Evolutionary conservation across 2,329 filamentous ascomycete genomes (phyloP).

Genomic region (Colletotrichum sublineola): DNA sequence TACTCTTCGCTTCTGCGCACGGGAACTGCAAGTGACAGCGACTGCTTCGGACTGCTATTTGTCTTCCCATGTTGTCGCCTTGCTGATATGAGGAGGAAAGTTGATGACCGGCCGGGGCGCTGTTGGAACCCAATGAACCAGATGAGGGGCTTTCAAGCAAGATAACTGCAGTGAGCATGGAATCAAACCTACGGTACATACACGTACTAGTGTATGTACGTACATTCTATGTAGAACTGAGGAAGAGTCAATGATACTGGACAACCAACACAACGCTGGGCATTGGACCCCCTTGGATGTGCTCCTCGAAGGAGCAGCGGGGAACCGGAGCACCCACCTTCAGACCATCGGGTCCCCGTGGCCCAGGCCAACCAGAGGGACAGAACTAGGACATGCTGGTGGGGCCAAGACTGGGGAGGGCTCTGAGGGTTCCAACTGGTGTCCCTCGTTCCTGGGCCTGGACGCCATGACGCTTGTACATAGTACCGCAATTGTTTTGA

Average conservation of each 20-base stretch:
- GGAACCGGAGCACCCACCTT: slow-evolving; percentile 14
- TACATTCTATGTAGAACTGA: not conserved
- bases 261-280: not conserved
- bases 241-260: not conserved
- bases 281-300: slow-evolving; percentile 5
- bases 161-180: not conserved
- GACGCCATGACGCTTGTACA: not conserved
- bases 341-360: slow-evolving; percentile 14
- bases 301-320: slow-evolving; percentile 19
- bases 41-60: not conserved
- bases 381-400: not conserved
- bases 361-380: slow-evolving; percentile 23
- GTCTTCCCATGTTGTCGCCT: not conserved
- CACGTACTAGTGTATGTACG: no score
- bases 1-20: not conserved
- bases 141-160: no score
- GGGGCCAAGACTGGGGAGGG: not conserved
- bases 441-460: slow-evolving; percentile 12
- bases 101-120: not conserved
- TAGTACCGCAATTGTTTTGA: not conserved
- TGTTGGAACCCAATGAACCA: not conserved
- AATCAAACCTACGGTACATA: not conserved
- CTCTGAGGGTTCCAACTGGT: slow-evolving; percentile 5
- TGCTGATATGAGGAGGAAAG: not conserved
- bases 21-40: not conserved